Conservation (phyloP, 1,284 basidiomycete species). For the Ustilago trichophora region DNA sequence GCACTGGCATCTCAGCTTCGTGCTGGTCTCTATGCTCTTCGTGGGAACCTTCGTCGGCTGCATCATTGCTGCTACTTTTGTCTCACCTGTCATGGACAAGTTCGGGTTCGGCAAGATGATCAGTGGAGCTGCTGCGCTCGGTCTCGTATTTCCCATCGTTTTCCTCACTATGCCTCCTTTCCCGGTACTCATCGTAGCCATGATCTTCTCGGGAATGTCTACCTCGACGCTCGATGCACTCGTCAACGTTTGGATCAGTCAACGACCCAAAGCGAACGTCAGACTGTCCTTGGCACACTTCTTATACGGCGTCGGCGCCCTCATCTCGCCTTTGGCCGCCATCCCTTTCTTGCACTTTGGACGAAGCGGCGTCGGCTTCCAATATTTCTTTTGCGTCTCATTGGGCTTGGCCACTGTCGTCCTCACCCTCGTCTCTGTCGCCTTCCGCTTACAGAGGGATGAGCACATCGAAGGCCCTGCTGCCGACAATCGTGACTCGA, state of each 20-base stretch:
- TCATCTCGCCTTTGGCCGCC: conserved; percentile 48
- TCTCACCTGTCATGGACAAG: conserved; percentile 33
- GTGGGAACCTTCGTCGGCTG: conserved; percentile 47
- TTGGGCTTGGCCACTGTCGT: conserved; percentile 32
- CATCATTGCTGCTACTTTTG: conserved; percentile 33
- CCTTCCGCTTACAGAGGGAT: conserved; percentile 39
- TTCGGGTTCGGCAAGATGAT: conserved; percentile 43
- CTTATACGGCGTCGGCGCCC: conserved; percentile 50
- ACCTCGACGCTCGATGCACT: conserved; percentile 32
- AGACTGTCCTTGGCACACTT: conserved; percentile 46
- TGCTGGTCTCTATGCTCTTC: conserved; percentile 45
- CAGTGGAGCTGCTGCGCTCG: conserved; percentile 18
- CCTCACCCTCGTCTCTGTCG: conserved; percentile 18
- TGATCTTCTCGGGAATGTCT: conserved; percentile 32
- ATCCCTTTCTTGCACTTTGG: conserved; percentile 37
- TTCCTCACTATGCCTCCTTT: conserved; percentile 49
- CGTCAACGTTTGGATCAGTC: conserved; percentile 43
- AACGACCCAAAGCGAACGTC: conserved; percentile 37
- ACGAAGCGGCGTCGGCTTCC: conserved; percentile 23
- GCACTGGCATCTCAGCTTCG: conserved; percentile 32
- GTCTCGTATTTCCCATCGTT: conserved; percentile 24
- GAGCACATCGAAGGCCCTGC: conserved; percentile 21
- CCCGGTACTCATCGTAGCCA: conserved; percentile 38
- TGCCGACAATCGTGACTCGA: not conserved
- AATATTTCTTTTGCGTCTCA: conserved; percentile 43